A percentile compares a stretch with the other conserved stretches of the same genome.
phyloP scores from a whole-genome alignment of 306 rosid genomes.

The Quercus suber region DNA sequence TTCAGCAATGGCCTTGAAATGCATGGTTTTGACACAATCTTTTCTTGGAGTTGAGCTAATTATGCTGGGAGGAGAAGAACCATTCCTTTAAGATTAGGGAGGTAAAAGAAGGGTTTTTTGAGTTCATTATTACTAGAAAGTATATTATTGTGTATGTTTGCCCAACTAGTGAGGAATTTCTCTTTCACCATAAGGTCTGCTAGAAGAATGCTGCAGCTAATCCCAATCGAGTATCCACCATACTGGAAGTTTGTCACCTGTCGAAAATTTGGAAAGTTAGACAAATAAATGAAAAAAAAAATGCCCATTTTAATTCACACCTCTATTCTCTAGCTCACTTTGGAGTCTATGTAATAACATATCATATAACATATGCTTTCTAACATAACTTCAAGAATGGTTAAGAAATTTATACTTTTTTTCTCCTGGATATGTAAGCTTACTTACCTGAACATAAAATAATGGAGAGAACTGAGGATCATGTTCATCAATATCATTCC shows the following conservation, averaged over 20 bases:
- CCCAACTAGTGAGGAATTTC: conserved; percentile 51
- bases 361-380: too few relatives aligned
- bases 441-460: conserved; percentile 18
- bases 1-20: conserved; percentile 28
- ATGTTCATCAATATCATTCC: conserved; percentile 47
- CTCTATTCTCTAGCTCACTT: too few relatives aligned
- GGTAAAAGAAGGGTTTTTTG: conserved; percentile 30
- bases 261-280: too few relatives aligned
- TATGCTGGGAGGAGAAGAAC: conserved; percentile 6
- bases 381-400: too few relatives aligned
- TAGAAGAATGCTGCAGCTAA: conserved; percentile 52
- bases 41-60: conserved; percentile 20
- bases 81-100: not conserved
- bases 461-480: conserved; percentile 36
- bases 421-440: too few relatives aligned
- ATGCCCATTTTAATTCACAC: too few relatives aligned
- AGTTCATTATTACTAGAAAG: conserved; percentile 4
- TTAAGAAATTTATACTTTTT: too few relatives aligned
- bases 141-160: conserved; percentile 36
- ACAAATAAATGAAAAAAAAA: not conserved
- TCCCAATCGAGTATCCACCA: conserved; percentile 62
- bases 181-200: conserved; percentile 38
- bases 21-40: conserved; percentile 21
- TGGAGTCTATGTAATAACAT: too few relatives aligned
- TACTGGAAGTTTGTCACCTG: conserved; percentile 56